A percentile compares a stretch with the other conserved stretches of the same genome.
phyloP scores from a whole-genome alignment of 2,329 filamentous ascomycete species.

The Spiromastix sp. region DNA sequence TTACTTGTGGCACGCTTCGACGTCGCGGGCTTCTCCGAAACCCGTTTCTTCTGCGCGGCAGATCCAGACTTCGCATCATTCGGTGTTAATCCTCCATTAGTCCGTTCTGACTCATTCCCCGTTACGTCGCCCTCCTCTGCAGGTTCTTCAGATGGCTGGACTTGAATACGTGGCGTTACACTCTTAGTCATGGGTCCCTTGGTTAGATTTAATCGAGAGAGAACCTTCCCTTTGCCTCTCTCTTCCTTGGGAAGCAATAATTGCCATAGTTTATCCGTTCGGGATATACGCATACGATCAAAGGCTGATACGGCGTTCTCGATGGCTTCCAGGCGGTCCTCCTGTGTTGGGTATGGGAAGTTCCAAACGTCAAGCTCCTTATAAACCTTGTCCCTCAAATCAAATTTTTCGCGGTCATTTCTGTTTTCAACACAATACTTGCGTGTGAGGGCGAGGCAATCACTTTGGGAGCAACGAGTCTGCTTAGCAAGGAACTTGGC shows the following conservation, averaged over 20 bases:
- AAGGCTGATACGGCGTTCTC: slow-evolving; percentile 54
- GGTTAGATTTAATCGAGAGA: slow-evolving; percentile 48
- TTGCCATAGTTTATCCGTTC: slow-evolving; percentile 54
- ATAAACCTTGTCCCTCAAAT: slow-evolving; percentile 48
- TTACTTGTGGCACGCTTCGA: slow-evolving; percentile 37
- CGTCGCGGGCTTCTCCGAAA: slow-evolving; percentile 29
- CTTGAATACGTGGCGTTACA: slow-evolving; percentile 27
- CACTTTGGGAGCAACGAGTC: slow-evolving; percentile 39
- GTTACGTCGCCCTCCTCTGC: slow-evolving; percentile 25
- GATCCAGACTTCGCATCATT: slow-evolving; percentile 20
- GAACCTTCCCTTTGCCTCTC: slow-evolving; percentile 49
- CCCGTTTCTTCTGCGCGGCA: slow-evolving; percentile 26
- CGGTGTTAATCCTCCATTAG: slow-evolving; percentile 17
- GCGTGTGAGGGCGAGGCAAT: slow-evolving; percentile 36
- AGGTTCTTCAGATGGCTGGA: slow-evolving; percentile 26
- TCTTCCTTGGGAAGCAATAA: slow-evolving; percentile 49
- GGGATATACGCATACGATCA: slow-evolving; percentile 50
- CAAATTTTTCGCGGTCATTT: slow-evolving; percentile 39
- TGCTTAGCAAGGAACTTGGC: slow-evolving; percentile 36
- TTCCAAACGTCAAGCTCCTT: slow-evolving; percentile 53
- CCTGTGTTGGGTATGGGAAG: slow-evolving; percentile 46
- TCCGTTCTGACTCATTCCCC: slow-evolving; percentile 28
- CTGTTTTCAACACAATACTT: slow-evolving; percentile 45
- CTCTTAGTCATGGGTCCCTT: slow-evolving; percentile 30
- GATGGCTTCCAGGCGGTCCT: slow-evolving; percentile 49